Evolutionary conservation across 805 yeast species (phyloP).

Genomic region (Lachancea cidri): DNA sequence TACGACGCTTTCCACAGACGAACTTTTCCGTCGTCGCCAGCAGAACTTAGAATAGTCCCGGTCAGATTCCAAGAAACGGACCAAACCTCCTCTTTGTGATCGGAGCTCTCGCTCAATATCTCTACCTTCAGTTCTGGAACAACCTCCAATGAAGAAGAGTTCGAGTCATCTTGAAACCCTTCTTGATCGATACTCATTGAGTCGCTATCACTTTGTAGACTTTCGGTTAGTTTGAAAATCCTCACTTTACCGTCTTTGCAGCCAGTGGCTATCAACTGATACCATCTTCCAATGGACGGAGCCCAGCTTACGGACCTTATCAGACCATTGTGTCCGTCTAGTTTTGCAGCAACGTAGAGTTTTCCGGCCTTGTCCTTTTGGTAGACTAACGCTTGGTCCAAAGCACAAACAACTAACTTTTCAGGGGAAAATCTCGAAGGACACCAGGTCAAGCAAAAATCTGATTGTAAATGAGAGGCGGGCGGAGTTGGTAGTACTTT

Average conservation of each 20-base stretch:
- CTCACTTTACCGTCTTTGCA: conserved; percentile 92
- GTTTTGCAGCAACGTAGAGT: conserved; percentile 50
- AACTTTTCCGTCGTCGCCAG: conserved; percentile 93
- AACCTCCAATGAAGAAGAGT: background rate
- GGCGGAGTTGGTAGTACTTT: conserved; percentile 64
- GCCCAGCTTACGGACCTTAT: conserved; percentile 94
- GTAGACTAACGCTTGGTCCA: conserved; percentile 84
- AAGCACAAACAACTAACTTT: conserved; percentile 74
- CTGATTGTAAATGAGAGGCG: conserved; percentile 76
- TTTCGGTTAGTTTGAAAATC: conserved; percentile 66
- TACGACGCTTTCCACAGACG: conserved; percentile 89
- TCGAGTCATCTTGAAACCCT: background rate
- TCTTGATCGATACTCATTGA: conserved; percentile 19
- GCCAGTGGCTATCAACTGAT: conserved; percentile 88
- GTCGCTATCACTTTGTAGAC: conserved; percentile 9
- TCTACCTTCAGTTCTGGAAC: conserved; percentile 41
- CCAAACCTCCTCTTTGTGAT: conserved; percentile 91
- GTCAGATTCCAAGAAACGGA: conserved; percentile 92
- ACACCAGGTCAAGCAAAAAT: conserved; percentile 86
- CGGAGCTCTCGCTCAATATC: conserved; percentile 60
- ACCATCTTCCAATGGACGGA: conserved; percentile 87
- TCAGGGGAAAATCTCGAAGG: conserved; percentile 80
- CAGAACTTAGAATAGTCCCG: conserved; percentile 85
- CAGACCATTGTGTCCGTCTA: conserved; percentile 82
- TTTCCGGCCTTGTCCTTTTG: conserved; percentile 47